Percentiles rank a stretch among this genome's conserved stretches.
Evolutionary conservation across 148 eudicot genomes (phyloP).

Genomic region (Silene latifolia): DNA sequence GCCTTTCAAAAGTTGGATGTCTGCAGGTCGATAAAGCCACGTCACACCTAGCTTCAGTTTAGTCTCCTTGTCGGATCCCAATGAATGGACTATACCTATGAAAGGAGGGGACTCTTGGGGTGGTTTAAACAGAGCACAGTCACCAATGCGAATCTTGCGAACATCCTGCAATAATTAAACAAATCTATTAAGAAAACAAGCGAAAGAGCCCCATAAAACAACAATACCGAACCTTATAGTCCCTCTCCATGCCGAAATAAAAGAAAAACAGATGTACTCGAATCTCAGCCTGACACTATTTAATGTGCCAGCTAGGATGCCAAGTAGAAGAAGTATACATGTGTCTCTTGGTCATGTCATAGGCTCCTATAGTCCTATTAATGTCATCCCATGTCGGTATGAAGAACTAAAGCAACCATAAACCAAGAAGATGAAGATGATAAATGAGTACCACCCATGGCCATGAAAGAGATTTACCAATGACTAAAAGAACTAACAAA

Average conservation of each 20-base stretch:
- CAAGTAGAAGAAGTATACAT: too few relatives aligned
- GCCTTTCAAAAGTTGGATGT: conserved; percentile 65
- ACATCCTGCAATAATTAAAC: conserved; percentile 21
- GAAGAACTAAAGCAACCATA: too few relatives aligned
- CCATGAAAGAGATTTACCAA: neutral
- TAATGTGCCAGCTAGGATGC: too few relatives aligned
- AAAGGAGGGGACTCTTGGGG: conserved; percentile 63
- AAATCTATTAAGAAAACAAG: too few relatives aligned
- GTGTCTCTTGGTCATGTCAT: too few relatives aligned
- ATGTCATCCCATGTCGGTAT: too few relatives aligned
- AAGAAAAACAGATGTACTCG: neutral
- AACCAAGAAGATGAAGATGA: neutral
- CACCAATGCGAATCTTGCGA: conserved; percentile 70
- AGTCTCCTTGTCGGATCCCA: conserved; percentile 40
- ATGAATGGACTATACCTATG: conserved; percentile 62
- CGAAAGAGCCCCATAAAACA: too few relatives aligned
- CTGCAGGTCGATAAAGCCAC: conserved; percentile 86
- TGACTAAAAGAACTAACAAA: neutral
- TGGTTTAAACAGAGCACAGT: conserved; percentile 87
- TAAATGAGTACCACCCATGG: neutral
- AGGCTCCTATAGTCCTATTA: too few relatives aligned
- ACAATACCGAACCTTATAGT: too few relatives aligned
- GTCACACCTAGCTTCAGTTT: conserved; percentile 52
- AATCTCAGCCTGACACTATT: neutral
- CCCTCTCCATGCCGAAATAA: too few relatives aligned